Base-by-base conservation (phyloP, 1,284 basidiomycete genomes). In the Afroboletus lepidellus region DNA sequence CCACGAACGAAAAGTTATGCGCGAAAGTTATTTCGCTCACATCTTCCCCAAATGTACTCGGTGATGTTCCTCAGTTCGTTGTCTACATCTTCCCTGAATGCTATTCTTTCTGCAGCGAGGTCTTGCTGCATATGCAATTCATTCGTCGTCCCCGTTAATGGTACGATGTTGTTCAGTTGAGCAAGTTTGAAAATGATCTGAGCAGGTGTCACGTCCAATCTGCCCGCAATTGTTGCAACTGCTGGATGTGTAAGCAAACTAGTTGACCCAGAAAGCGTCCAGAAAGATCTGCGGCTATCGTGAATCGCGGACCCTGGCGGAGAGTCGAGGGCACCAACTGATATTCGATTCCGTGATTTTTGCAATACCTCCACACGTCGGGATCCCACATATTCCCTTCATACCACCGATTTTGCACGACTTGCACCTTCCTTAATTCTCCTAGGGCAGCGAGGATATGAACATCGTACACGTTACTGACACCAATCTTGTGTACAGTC, bases 371-470 rank as follows among this genome's bases (percentile, higher is more conserved):
- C 58, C 78, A 72, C 5, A 87, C 82, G 2, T 76, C 75, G 53
- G 72, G 74, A 61, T 92, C 88, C 87, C 89, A 92, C 5, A 70
- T 74, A 59, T 91, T 92, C 11, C 84, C 83, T 64, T 92, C 83
- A 60, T 83, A 85, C 90, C 90, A 92, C 48, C 89, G 70, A 67
- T 92, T 91, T 69, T 91, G 90, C 15, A 92, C 87, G 23, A 91
- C 77, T 53, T 85, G 78, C 3, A 88, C 78, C 53, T 76, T 77
- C 30, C 86, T 73, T 46, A 76, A 76, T 5, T 74, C 69, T 30
- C 76, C 76, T 36, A 91, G 65, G 37, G 76, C 74, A 37, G 74
- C 67, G 15, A 93, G 75, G 9, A 81, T 58, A 1, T 61, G 61
- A 2, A 83, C 75, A 56, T 90, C 83, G 63, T 92, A 90, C 6